Base-by-base conservation (phyloP, 2,329 filamentous ascomycete genomes). In the Orbilia quercus region DNA sequence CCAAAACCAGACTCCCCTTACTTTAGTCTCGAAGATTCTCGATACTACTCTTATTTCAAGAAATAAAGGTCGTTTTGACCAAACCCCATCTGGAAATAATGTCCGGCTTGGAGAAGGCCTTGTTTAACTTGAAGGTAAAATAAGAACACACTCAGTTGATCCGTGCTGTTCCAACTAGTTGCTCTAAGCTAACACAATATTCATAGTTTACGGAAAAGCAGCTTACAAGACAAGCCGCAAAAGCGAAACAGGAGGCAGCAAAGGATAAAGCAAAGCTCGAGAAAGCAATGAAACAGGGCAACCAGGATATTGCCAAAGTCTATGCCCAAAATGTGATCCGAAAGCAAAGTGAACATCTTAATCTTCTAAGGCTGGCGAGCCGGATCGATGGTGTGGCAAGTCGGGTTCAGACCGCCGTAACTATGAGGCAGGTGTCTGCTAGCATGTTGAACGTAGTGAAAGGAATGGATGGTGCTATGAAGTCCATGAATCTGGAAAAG, bases 261-360 rank as follows among this genome's bases (percentile, higher is more conserved):
- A 80, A 83, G 1, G 86, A 88, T 81, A 86, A 87, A 78, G 82
- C 84, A 67, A 88, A 87, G 79, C 80, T 88, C 9, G 45, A 25
- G 66, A 73, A 86, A 84, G 86, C 86, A 28, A 86, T 88, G 80
- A 84, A 86, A 79, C 83, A 86, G 80, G 83, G 83, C 75, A 85
- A 87, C 79, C 81, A 81, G 76, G 86, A 88, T 77, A 87, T 88
- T 75, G 86, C 86, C 18, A 86, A 86, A 77, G 86, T 88, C 78
- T 87, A 88, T 80, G 86, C 86, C 25, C 84, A 87, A 76, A 88
- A 88, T 78, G 85, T 86, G 7, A 87, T 88, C 75, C 84, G 86
- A 53, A 88, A 88, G 79, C 84, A 86, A 78, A 87, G 87, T 76
- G 86, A 88, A 80, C 84, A 86, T 75, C 79, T 87, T 66, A 87